Base-by-base conservation (phyloP, 2,329 filamentous ascomycete species). In the Alternaria triticimaculans region DNA sequence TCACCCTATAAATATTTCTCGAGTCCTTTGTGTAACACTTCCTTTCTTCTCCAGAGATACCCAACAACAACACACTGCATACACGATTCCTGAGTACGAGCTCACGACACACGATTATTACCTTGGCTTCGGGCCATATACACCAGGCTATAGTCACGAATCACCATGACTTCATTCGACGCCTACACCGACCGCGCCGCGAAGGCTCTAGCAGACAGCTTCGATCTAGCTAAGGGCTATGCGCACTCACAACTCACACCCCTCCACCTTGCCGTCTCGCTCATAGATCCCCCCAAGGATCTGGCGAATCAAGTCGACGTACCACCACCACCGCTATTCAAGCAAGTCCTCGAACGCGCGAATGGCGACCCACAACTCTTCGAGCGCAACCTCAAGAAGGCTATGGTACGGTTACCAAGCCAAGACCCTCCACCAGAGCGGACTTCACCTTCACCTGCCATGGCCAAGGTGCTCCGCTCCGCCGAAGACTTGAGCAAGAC, bases 361-460 rank as follows among this genome's bases (percentile, higher is more conserved):
- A 92, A 96, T 82, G 96, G 96, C 76, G 96, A 99, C 79, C 88
- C 92, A 54, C 95, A 98, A 81, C 85, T 91, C 45, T 90, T 98
- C 74, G 93, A 97, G 77, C 89, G 96, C 73, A 87, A 93, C 12
- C 87, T 99, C 74, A 98, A 98, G 87, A 97, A 96, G 86, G 87
- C 86, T 20, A 86, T 99, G 68, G 95, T 98, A 63, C 91, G 96
- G 60, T 85, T 97, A 73, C 95, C 96, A 5, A 96, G 92, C 77
- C 96, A 99, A 83, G 93, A 97, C 72, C 96, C 96, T 14, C 94
- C 96, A 12, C 96, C 96, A 64, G 95, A 98, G 78, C 89, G 91
- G 71, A 90, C 97, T 60, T 89, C 92, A 58, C 89, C 97, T 73
- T 90, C 94, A 11, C 93, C 94, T 1, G 85, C 89, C 9, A 94